Evolutionary conservation across 2,329 filamentous ascomycete genomes (phyloP), one percentile per base, ranked within the genome.

Genomic region (Thielaviopsis ethacetica): DNA sequence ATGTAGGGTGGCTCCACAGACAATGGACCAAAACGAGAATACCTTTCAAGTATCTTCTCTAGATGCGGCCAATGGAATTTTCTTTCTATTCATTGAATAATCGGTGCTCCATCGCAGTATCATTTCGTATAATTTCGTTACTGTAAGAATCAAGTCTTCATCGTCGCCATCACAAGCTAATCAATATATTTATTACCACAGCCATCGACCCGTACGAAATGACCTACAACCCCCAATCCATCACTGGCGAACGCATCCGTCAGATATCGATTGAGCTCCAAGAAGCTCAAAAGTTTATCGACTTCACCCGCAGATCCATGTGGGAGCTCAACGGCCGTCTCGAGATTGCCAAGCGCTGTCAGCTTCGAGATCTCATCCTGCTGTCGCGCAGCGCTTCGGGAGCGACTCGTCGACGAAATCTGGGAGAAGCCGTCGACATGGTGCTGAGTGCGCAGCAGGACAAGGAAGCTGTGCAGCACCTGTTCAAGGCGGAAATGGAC

Each of bases 371-470:
- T 6, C 47, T 58, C 10, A 24, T 44, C 9, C 21, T 53, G 17
- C n/a, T 58, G 49, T 58, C 50, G 2, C 50, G 34, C 19, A 58
- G 56, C 22, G 56, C 56, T 22, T 53, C 56, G 34, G 24, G 27
- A 5, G 56, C 56, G 19, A 58, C 56, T 27, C 47, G 51, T 3
- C 49, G 34, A 12, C 56, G 56, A 41, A 53, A 58, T 19, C 26
- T 58, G 9, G 50, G 56, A 24, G 56, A 53, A 12, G 49, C 56
- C 44, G 56, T 53, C 19, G 56, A 58, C 21, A 41, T 58, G 21
- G 21, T 58, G 15, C 27, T 50, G 22, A 53, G 47, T 24, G 56
- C 21, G 6, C 41, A 53, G 38, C 56, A 58, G 38, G 56, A 58
- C 49, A 19, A 19, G 22, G 34, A 53, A 13, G 41, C 22, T 9